Evolutionary conservation across 164 flowering plant species (phyloP).

Genomic region (Buxus sempervirens): DNA sequence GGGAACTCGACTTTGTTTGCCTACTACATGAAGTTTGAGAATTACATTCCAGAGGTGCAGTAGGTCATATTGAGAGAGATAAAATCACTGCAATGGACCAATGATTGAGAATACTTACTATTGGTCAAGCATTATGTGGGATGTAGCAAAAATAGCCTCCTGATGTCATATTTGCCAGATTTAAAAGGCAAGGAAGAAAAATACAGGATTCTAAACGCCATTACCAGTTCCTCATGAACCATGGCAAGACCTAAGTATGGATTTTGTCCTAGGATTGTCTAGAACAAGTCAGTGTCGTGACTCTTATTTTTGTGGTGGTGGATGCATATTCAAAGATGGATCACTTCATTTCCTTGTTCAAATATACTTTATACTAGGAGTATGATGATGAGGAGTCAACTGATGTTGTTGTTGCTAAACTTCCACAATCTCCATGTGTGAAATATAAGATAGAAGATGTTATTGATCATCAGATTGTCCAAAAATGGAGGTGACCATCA

Average conservation of each 20-base stretch:
- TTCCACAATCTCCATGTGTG: no score
- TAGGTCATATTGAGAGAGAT: background rate
- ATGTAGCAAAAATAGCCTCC: background rate
- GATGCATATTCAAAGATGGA: constrained; percentile 1
- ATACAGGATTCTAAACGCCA: background rate
- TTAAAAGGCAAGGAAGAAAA: constrained; percentile 5
- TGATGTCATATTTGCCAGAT: background rate
- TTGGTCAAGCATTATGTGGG: constrained; percentile 1
- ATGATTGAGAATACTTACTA: background rate
- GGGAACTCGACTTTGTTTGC: background rate
- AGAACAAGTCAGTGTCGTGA: background rate
- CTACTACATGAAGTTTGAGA: background rate
- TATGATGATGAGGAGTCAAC: no score
- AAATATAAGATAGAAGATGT: no score
- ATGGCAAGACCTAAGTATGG: background rate
- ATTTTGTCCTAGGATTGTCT: constrained; percentile 1
- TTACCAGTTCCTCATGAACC: background rate
- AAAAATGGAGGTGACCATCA: no score
- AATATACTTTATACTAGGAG: no score
- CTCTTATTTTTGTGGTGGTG: background rate
- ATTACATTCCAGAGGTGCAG: background rate
- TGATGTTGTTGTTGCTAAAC: no score
- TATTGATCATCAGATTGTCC: no score
- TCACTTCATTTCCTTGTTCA: background rate
- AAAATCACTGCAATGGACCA: background rate